Base-by-base conservation (phyloP, 345 rosid genomes). In the Raphanus raphanistrum region DNA sequence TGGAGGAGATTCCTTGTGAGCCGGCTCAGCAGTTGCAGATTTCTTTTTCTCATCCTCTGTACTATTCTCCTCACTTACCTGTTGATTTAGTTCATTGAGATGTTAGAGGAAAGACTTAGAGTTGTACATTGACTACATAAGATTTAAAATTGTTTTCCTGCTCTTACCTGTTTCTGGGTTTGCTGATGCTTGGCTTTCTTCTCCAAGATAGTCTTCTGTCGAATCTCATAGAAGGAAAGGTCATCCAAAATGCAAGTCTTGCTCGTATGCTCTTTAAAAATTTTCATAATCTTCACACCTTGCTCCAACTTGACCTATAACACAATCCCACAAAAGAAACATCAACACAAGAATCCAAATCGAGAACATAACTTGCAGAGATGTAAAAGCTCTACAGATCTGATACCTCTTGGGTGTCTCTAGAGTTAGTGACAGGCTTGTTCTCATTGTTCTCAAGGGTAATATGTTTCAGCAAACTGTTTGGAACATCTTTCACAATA, bases 351-450 rank as follows among this genome's bases (percentile, higher is more conserved):
- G 60, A 13, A 25, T 33, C 27, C n/a, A 38, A 62, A 35, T 64
- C 31, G 31, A 67, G 38, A 8, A 36, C 8, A 60, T 71, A 27
- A 28, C 13, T 13, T 29, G 2, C 62, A 43, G 25, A 28, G 33
- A 71, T 35, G 41, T n/a, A 54, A 45, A 52, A 65, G 33, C n/a
- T 76, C 35, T 74, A 8, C 54, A 26, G 15, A 36, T 13, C 36
- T 71, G 35, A 58, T 58, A 94, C 98, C 93, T 94, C 97, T 76
- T 94, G 97, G 25, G 98, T 92, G 78, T 94, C 98, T 83, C 98
- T 84, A 79, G 97, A 92, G 80, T 94, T 90, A 9, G 97, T 92
- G 17, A 94, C 98, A 36, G 98, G 98, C 54, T 94, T 94, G 87
- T 90, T 92, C 87, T 94, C 98, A 48, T 94, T 94, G 82, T 94